phyloP scores from a whole-genome alignment of 257 asterid species.

The Ballota nigra region DNA sequence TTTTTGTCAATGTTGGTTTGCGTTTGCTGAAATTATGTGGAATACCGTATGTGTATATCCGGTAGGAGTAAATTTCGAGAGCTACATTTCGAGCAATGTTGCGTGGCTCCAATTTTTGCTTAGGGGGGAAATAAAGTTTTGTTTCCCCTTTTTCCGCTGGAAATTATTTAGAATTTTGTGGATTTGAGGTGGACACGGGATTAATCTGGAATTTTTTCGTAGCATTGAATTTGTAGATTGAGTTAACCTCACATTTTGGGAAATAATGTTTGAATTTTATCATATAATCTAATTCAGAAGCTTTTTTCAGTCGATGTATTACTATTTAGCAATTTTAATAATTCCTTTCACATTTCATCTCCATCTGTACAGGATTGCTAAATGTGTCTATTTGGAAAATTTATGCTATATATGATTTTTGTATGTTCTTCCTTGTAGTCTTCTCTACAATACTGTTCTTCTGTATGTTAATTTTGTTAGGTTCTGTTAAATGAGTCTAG shows the following conservation, averaged over 20 bases:
- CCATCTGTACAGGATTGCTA: background rate
- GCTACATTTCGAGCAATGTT: slow-evolving; percentile 33
- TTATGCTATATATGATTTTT: background rate
- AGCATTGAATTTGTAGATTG: background rate
- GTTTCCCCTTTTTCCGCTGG: background rate
- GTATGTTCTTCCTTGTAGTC: background rate
- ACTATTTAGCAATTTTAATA: background rate
- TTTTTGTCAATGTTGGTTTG: background rate
- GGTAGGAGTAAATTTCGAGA: slow-evolving; percentile 12
- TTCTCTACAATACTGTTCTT: background rate
- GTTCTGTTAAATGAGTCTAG: background rate
- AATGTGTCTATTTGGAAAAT: background rate
- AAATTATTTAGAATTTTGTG: background rate
- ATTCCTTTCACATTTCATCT: background rate
- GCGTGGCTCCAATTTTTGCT: slow-evolving; percentile 16
- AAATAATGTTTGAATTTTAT: slow-evolving; percentile 3
- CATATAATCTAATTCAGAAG: background rate
- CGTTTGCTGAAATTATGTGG: background rate
- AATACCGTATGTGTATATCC: background rate
- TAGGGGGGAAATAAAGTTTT: background rate
- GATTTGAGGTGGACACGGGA: slow-evolving; percentile 5
- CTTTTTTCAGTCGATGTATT: slow-evolving; percentile 11
- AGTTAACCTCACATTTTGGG: slow-evolving; percentile 23
- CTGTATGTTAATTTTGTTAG: background rate
- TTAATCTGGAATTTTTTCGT: slow-evolving; percentile 17